Evolutionary conservation across 768 basidiomycete species (phyloP), one percentile per base, ranked within the genome.

Genomic region (Stropharia rugosoannulata): DNA sequence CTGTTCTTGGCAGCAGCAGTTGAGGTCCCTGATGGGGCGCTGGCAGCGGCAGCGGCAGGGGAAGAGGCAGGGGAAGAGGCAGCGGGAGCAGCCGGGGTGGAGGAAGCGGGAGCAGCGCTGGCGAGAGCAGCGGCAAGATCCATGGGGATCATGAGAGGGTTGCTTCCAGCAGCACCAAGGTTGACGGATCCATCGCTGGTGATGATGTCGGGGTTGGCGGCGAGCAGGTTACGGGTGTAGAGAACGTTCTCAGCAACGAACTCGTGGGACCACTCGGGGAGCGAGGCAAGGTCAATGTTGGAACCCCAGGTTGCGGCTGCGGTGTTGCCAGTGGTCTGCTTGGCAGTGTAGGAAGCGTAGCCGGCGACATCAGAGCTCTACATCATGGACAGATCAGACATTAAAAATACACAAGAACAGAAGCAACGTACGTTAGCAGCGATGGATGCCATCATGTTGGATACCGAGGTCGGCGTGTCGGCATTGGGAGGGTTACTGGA

Each of bases 241-340:
- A 78, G 59, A 58, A 87, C 79, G 71, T 88, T 89, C 75, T 86
- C 78, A 39, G 79, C 80, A 45, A 79, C 64, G 47, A 62, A 64
- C 12, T 66, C 58, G 54, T 82, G 77, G 5, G 84, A 69, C 85
- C 82, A 86, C 0, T 64, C 65, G 44, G 85, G 85, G 62, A 90
- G 70, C 42, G 57, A 40, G 37, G 71, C 66, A 63, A 90, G 71
- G 69, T 89, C 82, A 38, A 88, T 80, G 77, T 72, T 81, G 52
- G 68, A 67, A 55, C 87, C 89, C 89, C 89, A 90, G 41, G 60
- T 70, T 13, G 79, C 66, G 27, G 83, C 87, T 53, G 45, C 55
- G 57, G 70, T 45, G 66, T 78, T 84, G 68, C 72, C 73, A n/a
- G 70, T 58, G 35, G 85, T 86, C 62, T 72, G 54, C 57, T 72